Conservation (phyloP, 164 flowering plant species). For the Pachysandra terminalis region DNA sequence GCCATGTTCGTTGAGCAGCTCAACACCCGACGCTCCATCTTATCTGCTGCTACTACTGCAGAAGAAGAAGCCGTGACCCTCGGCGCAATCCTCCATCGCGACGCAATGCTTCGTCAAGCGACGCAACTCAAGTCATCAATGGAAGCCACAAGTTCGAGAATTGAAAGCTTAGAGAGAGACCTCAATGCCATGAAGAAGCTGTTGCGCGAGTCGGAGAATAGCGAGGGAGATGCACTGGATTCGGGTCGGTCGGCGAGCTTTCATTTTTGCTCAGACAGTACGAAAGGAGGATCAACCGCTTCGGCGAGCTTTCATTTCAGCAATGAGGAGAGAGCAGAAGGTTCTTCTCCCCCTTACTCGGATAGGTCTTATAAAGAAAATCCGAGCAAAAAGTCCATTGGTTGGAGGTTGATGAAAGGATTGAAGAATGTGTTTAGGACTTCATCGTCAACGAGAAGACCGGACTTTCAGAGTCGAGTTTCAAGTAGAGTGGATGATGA, state of each 20-base stretch:
- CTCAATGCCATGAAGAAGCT: slow-evolving; percentile 54
- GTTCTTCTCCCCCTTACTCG: slow-evolving; percentile 8
- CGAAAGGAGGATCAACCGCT: slow-evolving; percentile 35
- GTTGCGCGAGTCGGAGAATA: slow-evolving; percentile 24
- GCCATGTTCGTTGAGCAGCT: slow-evolving; percentile 83
- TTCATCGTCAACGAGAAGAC: slow-evolving; percentile 10
- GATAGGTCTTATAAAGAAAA: slow-evolving; percentile 5
- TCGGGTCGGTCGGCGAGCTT: slow-evolving; percentile 54
- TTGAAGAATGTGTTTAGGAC: slow-evolving; percentile 48
- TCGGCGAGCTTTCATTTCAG: slow-evolving; percentile 19
- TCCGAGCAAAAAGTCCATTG: slow-evolving; percentile 23
- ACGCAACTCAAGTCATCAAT: slow-evolving; percentile 53
- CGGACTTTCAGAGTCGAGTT: background rate
- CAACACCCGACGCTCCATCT: slow-evolving; percentile 55
- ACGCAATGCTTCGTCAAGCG: slow-evolving; percentile 55
- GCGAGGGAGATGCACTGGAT: slow-evolving; percentile 10
- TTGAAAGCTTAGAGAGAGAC: slow-evolving; percentile 59
- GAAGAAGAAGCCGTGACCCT: slow-evolving; percentile 32
- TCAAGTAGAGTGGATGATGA: slow-evolving; percentile 2
- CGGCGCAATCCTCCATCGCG: slow-evolving; percentile 64
- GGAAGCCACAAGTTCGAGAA: slow-evolving; percentile 54
- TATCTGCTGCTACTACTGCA: slow-evolving; percentile 19
- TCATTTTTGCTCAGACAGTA: slow-evolving; percentile 32
- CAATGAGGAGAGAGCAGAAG: background rate
- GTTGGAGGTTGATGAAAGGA: slow-evolving; percentile 45